Base-by-base conservation (phyloP, 2,329 filamentous ascomycete genomes). In the Penicillium sp. region DNA sequence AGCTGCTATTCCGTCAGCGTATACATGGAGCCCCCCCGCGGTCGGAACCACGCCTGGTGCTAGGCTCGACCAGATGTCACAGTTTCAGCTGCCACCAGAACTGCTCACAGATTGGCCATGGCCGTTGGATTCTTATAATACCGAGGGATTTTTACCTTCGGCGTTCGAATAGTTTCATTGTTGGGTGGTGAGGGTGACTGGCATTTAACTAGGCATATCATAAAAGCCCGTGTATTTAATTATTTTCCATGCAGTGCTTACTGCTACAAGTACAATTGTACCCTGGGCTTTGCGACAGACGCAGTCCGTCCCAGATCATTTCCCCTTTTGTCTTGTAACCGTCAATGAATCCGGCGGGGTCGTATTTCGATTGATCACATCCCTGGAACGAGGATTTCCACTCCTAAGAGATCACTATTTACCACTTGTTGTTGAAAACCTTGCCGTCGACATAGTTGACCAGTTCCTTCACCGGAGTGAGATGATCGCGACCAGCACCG, bases 401-500 rank as follows among this genome's bases (percentile, higher is more conserved):
- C 22, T 22, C 22, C 22, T 22, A 22, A 22, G 22, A 22, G 22
- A 22, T 22, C 3, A 22, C 22, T 31, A 31, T 31, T 14, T 35
- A 77, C 75, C 76, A 79, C 62, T 80, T 80, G 63, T 84, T 83
- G 58, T 79, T 63, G 64, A 82, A 83, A 14, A 77, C 73, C 63
- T 78, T 77, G 8, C 82, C 81, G 48, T 79, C 70, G 3, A 83
- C 75, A 66, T 80, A 78, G 64, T 84, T 83, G 14, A 84, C 68
- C 77, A 85, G 68, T 63, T 83, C 78, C 52, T 70, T 81, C 20
- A 85, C 83, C 0, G 81, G 77, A 3, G 73, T 63, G 28, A 86
- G 69, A 51, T 79, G 66, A 37, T 78, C 77, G 2, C 67, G 71
- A 10, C 74, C 77, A 17, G 65, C 77, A 5, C 83, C 84, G 72